These are phyloP conservation scores for Phytophthora europaea DNA, from an alignment of 352 stramenopile genomes.

Conservation along the genomic window DNA sequence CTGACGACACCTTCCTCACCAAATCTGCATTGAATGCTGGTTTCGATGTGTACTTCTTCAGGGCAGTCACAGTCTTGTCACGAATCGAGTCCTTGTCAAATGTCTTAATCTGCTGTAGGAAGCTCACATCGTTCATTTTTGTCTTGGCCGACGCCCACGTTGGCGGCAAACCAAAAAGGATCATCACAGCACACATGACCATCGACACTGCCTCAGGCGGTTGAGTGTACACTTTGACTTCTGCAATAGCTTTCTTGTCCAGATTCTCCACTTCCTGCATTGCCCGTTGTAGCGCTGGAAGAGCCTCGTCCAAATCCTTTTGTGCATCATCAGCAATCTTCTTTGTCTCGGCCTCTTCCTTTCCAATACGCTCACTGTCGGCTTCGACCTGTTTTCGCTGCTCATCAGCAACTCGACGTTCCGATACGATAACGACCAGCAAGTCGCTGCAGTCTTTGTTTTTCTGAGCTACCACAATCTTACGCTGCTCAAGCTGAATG, in stretches of 20 bases:
- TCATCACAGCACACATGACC: constrained; percentile 97
- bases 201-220: constrained; percentile 93
- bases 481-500: constrained; percentile 88
- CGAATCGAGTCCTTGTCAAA: constrained; percentile 98
- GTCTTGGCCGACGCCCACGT: constrained; percentile 95
- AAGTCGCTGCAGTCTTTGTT: constrained; percentile 97
- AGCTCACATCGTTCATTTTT: constrained; percentile 95
- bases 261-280: constrained; percentile 96
- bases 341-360: constrained; percentile 94
- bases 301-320: constrained; percentile 94
- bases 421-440: constrained; percentile 94
- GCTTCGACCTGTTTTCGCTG: constrained; percentile 95
- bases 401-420: constrained; percentile 95
- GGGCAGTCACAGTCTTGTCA: constrained; percentile 93
- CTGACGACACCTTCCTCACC: constrained; percentile 90
- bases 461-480: constrained; percentile 91
- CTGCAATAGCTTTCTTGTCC: constrained; percentile 95
- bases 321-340: constrained; percentile 96
- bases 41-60: constrained; percentile 95
- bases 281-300: constrained; percentile 93
- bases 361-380: constrained; percentile 92
- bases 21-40: constrained; percentile 90
- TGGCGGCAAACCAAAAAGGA: constrained; percentile 94
- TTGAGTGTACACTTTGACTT: constrained; percentile 97
- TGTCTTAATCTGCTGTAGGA: constrained; percentile 94